phyloP scores from a whole-genome alignment of 371 early-diverging fungal genomes.

The Zancudomyces culisetae region DNA sequence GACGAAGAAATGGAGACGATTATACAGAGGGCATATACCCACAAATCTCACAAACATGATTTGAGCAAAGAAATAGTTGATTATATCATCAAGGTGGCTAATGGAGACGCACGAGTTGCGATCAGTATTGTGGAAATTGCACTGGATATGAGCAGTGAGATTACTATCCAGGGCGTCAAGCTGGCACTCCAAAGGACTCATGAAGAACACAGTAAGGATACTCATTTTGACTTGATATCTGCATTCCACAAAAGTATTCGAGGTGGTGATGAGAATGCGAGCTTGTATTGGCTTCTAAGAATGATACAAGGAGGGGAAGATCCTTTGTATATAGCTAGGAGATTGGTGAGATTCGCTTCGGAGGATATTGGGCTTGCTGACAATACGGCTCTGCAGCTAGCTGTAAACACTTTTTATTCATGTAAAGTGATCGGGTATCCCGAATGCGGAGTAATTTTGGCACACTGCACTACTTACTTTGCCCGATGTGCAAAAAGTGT shows the following conservation, averaged over 20 bases:
- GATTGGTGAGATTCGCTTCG: conserved; percentile 57
- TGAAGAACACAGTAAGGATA: conserved; percentile 64
- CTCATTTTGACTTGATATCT: conserved; percentile 73
- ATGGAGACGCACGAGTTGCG: conserved; percentile 23
- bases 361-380: conserved; percentile 83
- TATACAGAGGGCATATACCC: conserved; percentile 29
- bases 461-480: conserved; percentile 56
- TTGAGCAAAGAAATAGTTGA: conserved; percentile 9
- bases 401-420: conserved; percentile 56
- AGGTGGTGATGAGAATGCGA: conserved; percentile 54
- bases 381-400: conserved; percentile 48
- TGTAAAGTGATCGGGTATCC: conserved; percentile 79
- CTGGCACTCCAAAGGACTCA: conserved; percentile 57
- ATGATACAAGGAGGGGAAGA: conserved; percentile 83
- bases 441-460: conserved; percentile 68
- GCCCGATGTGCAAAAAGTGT: conserved; percentile 67
- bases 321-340: conserved; percentile 58
- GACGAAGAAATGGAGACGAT: conserved; percentile 35
- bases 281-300: conserved; percentile 73
- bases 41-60: conserved; percentile 14
- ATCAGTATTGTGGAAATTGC: conserved; percentile 26
- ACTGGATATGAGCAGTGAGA: conserved; percentile 19
- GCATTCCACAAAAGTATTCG: conserved; percentile 73
- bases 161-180: conserved; percentile 29
- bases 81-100: conserved; percentile 13